A percentile compares a stretch with the other conserved stretches of the same genome.
These are phyloP conservation scores for Cladophialophora psammophila DNA, from an alignment of 2,329 filamentous ascomycete species.

Conservation along the genomic window DNA sequence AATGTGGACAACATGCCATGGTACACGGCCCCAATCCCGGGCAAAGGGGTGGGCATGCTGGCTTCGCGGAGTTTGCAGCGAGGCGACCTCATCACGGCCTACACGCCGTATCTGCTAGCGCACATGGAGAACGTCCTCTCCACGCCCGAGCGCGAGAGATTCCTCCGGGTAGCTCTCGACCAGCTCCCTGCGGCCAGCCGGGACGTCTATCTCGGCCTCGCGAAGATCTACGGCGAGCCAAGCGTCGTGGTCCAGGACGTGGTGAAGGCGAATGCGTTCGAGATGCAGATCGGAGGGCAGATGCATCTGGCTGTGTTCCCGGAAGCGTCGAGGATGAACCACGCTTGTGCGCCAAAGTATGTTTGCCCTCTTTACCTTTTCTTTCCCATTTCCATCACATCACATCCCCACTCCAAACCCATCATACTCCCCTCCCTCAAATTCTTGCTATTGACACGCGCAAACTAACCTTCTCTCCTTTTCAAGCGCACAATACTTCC, in stretches of 20 bases:
- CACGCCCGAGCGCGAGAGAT: slow-evolving; percentile 30
- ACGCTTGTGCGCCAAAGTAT: slow-evolving; percentile 38
- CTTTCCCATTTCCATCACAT: background rate
- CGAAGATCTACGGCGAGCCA: slow-evolving; percentile 31
- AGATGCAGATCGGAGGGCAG: slow-evolving; percentile 33
- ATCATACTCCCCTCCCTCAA: background rate
- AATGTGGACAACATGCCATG: slow-evolving; percentile 9
- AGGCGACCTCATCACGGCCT: slow-evolving; percentile 30
- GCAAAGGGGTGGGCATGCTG: slow-evolving; percentile 34
- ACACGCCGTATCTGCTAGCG: slow-evolving; percentile 33
- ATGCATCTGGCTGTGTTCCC: slow-evolving; percentile 37
- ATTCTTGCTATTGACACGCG: background rate
- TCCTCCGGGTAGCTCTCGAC: slow-evolving; percentile 27
- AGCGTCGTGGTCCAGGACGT: slow-evolving; percentile 35
- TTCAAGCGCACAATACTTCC: slow-evolving; percentile 33
- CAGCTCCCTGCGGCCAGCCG: slow-evolving; percentile 31
- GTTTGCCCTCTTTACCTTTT: background rate
- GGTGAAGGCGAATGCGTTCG: slow-evolving; percentile 37
- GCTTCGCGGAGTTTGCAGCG: slow-evolving; percentile 28
- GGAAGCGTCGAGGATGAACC: slow-evolving; percentile 35
- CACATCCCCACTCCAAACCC: background rate
- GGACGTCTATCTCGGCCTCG: slow-evolving; percentile 26
- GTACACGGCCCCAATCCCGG: slow-evolving; percentile 25
- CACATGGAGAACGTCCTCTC: slow-evolving; percentile 34
- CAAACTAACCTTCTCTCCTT: background rate